These are phyloP conservation scores for Sclerotinia trifoliorum DNA, from an alignment of 2,329 filamentous ascomycete genomes.

Conservation along the genomic window DNA sequence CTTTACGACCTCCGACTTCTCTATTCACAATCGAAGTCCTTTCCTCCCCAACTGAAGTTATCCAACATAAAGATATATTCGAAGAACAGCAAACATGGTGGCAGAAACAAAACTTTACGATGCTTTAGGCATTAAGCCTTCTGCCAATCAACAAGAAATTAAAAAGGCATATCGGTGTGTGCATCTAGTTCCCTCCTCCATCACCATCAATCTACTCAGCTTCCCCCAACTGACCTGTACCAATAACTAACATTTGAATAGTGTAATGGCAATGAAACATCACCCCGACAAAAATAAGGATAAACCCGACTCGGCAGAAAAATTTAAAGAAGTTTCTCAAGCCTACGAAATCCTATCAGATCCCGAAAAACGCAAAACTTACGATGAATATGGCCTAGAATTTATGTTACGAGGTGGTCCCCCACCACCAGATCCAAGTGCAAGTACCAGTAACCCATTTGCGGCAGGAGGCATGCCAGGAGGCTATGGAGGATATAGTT, in stretches of 20 bases:
- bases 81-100: slow-evolving; percentile 62
- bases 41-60: neutral
- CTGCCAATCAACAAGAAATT: slow-evolving; percentile 87
- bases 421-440: slow-evolving; percentile 60
- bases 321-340: slow-evolving; percentile 97
- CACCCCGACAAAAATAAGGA: slow-evolving; percentile 99
- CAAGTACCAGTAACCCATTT: slow-evolving; percentile 58
- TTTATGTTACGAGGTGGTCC: slow-evolving; percentile 81
- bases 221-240: neutral
- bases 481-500: slow-evolving; percentile 52
- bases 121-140: slow-evolving; percentile 72
- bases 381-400: slow-evolving; percentile 92
- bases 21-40: neutral
- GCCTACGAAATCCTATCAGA: slow-evolving; percentile 98
- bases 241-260: slow-evolving; percentile 41
- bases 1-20: neutral
- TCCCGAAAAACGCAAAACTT: slow-evolving; percentile 92
- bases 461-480: slow-evolving; percentile 56
- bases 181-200: slow-evolving; percentile 1
- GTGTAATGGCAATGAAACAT: slow-evolving; percentile 84
- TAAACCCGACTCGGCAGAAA: slow-evolving; percentile 79
- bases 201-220: neutral
- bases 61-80: neutral
- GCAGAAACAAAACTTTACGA: slow-evolving; percentile 97
- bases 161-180: slow-evolving; percentile 90